Percentiles rank a stretch among this genome's conserved stretches.
Evolutionary conservation across 768 basidiomycete genomes (phyloP).

Genomic region (Boletus rex-veris): DNA sequence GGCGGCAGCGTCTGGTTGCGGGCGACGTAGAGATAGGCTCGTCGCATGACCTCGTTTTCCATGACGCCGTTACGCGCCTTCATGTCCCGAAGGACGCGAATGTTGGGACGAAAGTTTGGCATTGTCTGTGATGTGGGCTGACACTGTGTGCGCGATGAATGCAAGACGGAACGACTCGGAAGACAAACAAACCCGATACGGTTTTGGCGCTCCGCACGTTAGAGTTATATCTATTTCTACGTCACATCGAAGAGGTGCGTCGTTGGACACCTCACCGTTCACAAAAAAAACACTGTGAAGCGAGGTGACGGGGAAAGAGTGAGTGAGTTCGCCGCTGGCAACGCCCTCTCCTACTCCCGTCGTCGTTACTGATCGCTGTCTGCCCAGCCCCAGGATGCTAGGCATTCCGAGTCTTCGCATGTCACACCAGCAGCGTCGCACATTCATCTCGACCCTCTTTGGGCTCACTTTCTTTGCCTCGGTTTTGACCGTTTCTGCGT

Average conservation of each 20-base stretch:
- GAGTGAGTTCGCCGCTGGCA: constrained; percentile 11
- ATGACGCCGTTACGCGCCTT: constrained; percentile 70
- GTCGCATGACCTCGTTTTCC: constrained; percentile 75
- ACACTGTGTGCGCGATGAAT: neutral
- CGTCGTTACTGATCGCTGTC: constrained; percentile 46
- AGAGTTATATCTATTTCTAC: too few relatives aligned
- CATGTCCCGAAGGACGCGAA: constrained; percentile 68
- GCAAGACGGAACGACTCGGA: neutral
- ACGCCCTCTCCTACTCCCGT: neutral
- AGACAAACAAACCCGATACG: constrained; percentile 18
- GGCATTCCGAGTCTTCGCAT: constrained; percentile 49
- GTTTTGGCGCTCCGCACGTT: too few relatives aligned
- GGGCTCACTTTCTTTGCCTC: constrained; percentile 76
- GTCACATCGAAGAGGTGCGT: too few relatives aligned
- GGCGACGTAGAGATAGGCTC: constrained; percentile 91
- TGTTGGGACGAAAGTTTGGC: constrained; percentile 36
- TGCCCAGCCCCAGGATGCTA: constrained; percentile 56
- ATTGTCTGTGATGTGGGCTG: neutral
- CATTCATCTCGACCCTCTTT: constrained; percentile 75
- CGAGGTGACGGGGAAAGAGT: constrained; percentile 25
- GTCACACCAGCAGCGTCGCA: constrained; percentile 56
- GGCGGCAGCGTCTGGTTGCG: constrained; percentile 87
- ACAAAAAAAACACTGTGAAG: neutral
- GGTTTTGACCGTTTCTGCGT: constrained; percentile 76
- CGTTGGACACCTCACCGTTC: neutral